Base-by-base conservation (phyloP, 2,329 filamentous ascomycete species). In the Eutypa lata region DNA sequence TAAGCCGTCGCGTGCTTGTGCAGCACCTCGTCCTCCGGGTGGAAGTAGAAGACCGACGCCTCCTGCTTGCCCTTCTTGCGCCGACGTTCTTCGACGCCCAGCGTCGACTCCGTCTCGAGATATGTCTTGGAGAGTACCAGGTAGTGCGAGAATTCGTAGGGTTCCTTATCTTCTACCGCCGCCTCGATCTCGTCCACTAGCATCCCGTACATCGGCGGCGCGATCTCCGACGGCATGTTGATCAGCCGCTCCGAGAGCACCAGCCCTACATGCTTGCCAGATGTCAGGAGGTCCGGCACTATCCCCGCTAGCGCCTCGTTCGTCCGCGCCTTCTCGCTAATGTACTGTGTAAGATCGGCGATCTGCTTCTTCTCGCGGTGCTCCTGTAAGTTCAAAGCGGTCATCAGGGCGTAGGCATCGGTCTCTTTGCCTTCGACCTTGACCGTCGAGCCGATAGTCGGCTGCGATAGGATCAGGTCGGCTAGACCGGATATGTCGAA, bases 391-490 rank as follows among this genome's bases (percentile, higher is more conserved):
- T 96, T 97, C 54, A 99, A 74, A 7, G 91, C 88, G 0, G 92
- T 96, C 57, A 97, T 77, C 71, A 99, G 90, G 11, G 93, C 92
- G 72, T 94, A 97, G 2, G 94, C 88, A 67, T 97, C 94, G 45
- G 85, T 90, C 65, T 92, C 91, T 67, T 94, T 91, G 64, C 92
- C 91, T 63, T 97, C 93, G n/a, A 94, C 90, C 74, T 99, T 99
- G 61, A 97, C 91, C 0, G 93, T 97, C 11, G 91, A 96, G 51
- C 94, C 94, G 45, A 99, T 85, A 19, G 89, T 84, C 10, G 90
- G 86, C 71, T 99, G 93, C 47, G 88, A 86, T 50, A 97, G 77
- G 63, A 99, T 89, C 57, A 97, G 75, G 69, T 97, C 91, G 33
- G 91, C 81, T 48, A 99, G 81, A 7, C 83, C 88, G 6, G 91